Evolutionary conservation across 495 filamentous ascomycete species (phyloP).

Genomic region (Xylaria bambusicola): DNA sequence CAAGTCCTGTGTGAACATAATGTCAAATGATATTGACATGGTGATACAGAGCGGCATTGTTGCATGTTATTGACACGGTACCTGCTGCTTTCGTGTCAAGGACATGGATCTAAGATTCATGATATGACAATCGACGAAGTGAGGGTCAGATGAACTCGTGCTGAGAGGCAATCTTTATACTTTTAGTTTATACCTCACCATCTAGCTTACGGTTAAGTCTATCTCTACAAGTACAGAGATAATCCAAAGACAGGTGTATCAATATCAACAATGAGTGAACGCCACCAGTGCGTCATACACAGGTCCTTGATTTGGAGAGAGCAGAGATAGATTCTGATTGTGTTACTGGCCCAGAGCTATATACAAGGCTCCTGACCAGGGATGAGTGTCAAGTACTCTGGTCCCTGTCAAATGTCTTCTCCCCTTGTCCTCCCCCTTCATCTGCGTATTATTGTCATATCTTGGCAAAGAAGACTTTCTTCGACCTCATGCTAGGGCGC

Average conservation of each 20-base stretch:
- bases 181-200: no score
- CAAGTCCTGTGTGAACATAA: background rate
- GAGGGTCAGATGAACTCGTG: background rate
- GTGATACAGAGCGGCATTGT: background rate
- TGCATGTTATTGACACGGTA: constrained; percentile 11
- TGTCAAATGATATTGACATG: background rate
- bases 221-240: no score
- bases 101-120: background rate
- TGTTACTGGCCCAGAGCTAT: background rate
- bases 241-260: no score
- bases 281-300: background rate
- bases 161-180: no score
- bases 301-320: background rate
- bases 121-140: background rate
- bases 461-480: constrained; percentile 12
- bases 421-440: background rate
- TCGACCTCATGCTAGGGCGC: constrained; percentile 20
- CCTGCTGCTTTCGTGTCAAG: no score
- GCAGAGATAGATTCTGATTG: constrained; percentile 5
- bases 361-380: background rate
- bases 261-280: no score
- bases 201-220: no score
- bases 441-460: no score
- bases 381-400: background rate
- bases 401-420: background rate